Evolutionary conservation across 73 alveolate genomes (phyloP).

Genomic region (Tetrahymena elliotti): DNA sequence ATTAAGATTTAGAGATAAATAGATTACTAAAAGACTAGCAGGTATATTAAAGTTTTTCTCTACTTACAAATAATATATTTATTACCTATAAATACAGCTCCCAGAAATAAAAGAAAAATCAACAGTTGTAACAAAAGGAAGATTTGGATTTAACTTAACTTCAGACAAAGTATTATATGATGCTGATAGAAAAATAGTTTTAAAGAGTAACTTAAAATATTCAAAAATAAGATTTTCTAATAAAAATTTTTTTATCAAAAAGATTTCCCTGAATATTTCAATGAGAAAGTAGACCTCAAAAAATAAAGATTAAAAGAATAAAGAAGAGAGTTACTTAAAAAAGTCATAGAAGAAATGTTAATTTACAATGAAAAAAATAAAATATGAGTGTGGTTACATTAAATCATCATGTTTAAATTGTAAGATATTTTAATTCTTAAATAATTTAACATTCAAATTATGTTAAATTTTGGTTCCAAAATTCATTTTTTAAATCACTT

Average conservation of each 20-base stretch:
- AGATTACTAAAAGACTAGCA: neutral
- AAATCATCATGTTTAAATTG: neutral
- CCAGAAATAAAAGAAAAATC: neutral
- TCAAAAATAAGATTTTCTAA: neutral
- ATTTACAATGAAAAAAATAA: neutral
- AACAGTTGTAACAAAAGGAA: neutral
- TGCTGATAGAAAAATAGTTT: neutral
- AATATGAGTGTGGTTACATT: neutral
- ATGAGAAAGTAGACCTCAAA: neutral
- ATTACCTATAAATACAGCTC: neutral
- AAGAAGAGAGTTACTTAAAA: neutral
- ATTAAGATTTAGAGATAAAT: neutral
- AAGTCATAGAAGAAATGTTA: neutral
- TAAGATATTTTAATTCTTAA: too few relatives aligned
- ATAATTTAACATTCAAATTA: neutral
- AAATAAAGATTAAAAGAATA: neutral
- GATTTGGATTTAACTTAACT: neutral
- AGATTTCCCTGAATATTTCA: neutral
- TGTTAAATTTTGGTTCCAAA: too few relatives aligned
- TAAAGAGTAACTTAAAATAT: neutral
- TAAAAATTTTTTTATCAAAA: neutral
- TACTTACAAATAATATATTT: neutral
- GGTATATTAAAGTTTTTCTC: neutral
- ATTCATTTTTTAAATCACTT: too few relatives aligned
- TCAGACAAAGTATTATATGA: neutral